Evolutionary conservation across 2,329 filamentous ascomycete genomes (phyloP), one percentile per base, ranked within the genome.

Genomic region (Penicillium nordicum): DNA sequence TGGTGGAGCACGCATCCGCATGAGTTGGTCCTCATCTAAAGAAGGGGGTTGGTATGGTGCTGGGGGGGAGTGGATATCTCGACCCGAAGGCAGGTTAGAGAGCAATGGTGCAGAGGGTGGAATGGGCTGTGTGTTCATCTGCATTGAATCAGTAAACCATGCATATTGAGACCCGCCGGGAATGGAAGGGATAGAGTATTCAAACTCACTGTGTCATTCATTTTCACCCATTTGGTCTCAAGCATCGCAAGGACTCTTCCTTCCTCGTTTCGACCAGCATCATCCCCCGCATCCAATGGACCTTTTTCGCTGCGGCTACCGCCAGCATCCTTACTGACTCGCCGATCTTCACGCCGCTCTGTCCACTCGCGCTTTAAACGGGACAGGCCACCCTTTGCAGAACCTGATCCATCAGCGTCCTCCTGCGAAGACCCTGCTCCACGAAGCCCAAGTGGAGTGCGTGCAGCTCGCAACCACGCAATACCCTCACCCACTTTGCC

Each of bases 251-350:
- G 80, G 2, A 97, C 88, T 53, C 92, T 82, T 2, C 82, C 85
- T 75, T 99, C 94, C 72, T 97, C 94, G 18, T 90, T 76, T 65
- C 84, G 87, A 1, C 94, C 93, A 0, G 88, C 93, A 74, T 97
- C 92, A 44, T 87, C 79, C 0, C 92, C 92, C 27, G 72, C 64
- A 32, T 72, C 69, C 23, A 76, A 60, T 41, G 69, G 67, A 4
- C 68, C 69, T 46, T 68, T 70, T 34, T 67, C 64, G 18, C 62
- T 60, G 40, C 68, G 62, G 38, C 63, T 73, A 41, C 59, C 70
- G 76, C 44, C 71, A 5, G 73, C 69, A 55, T 73, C 88, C 69
- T 85, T 91, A 64, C 93, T 90, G 27, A 96, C 82, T 63, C 85
- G 88, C 44, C 84, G 84, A 67, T 96, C 91, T 68, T 96, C 92